Percentiles rank a stretch among this genome's conserved stretches.
Conservation (phyloP, 169 alveolate genomes). For the Theileria parva region DNA sequence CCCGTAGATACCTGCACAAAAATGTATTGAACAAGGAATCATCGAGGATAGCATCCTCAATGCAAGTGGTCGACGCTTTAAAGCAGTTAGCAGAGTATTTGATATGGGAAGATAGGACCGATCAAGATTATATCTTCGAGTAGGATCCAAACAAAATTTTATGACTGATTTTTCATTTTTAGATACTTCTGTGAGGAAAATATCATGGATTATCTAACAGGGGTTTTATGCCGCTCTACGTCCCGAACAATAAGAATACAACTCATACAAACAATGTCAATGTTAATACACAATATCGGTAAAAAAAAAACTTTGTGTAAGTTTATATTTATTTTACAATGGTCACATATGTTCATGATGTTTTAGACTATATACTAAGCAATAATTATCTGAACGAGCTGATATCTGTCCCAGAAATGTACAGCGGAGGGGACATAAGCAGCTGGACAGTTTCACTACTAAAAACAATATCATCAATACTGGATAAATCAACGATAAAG, state of each 20-base stretch:
- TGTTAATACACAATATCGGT: conserved; percentile 50
- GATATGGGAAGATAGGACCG: conserved; percentile 59
- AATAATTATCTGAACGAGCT: conserved; percentile 60
- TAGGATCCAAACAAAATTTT: not conserved
- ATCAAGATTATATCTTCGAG: conserved; percentile 52
- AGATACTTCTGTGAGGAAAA: conserved; percentile 68
- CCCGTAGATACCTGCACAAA: conserved; percentile 35
- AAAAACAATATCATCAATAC: conserved; percentile 46
- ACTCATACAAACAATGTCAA: conserved; percentile 62
- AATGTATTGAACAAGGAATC: conserved; percentile 35
- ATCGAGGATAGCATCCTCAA: conserved; percentile 28
- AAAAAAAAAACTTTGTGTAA: conserved; percentile 46
- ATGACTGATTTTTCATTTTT: not conserved
- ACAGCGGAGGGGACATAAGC: conserved; percentile 64
- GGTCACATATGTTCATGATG: too few species aligned
- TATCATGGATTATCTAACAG: conserved; percentile 56
- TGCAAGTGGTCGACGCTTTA: conserved; percentile 57
- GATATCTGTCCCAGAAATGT: conserved; percentile 40
- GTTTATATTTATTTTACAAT: not conserved
- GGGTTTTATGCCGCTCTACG: conserved; percentile 45
- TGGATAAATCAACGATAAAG: conserved; percentile 55
- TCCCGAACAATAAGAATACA: conserved; percentile 48
- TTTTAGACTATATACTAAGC: conserved; percentile 47
- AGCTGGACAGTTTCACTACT: conserved; percentile 66
- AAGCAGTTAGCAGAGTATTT: conserved; percentile 61